These are phyloP conservation scores for Termitomyces sp. DNA, from an alignment of 768 basidiomycete species.

Conservation along the genomic window DNA sequence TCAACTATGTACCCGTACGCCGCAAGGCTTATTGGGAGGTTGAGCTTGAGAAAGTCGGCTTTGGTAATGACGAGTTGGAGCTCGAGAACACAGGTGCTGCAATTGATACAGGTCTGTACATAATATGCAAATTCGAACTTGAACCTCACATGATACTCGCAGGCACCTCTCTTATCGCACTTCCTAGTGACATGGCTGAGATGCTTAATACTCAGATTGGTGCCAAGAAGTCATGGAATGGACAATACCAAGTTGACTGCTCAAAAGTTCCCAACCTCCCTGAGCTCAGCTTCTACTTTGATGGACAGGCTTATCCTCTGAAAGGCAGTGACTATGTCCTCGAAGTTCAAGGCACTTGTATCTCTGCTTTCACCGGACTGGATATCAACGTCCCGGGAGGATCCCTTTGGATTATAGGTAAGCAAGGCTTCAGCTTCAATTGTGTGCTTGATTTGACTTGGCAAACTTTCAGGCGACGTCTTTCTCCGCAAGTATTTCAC, in stretches of 20 bases:
- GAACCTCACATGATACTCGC: slow-evolving; percentile 44
- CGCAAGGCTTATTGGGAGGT: slow-evolving; percentile 99
- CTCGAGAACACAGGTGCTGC: slow-evolving; percentile 93
- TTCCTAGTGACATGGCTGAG: slow-evolving; percentile 94
- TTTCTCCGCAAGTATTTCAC: slow-evolving; percentile 92
- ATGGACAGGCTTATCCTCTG: slow-evolving; percentile 74
- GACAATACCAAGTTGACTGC: slow-evolving; percentile 92
- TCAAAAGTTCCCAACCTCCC: slow-evolving; percentile 80
- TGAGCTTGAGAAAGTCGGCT: slow-evolving; percentile 80
- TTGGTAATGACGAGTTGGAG: slow-evolving; percentile 86
- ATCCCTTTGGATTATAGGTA: slow-evolving; percentile 88
- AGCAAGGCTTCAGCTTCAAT: slow-evolving; percentile 17
- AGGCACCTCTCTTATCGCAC: slow-evolving; percentile 92
- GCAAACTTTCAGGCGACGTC: slow-evolving; percentile 57
- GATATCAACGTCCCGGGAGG: slow-evolving; percentile 83
- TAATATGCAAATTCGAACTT: neutral
- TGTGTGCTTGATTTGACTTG: slow-evolving; percentile 1
- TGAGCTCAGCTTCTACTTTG: slow-evolving; percentile 79
- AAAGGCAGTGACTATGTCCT: slow-evolving; percentile 87
- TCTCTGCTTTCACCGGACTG: slow-evolving; percentile 89
- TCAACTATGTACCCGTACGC: slow-evolving; percentile 86
- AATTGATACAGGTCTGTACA: slow-evolving; percentile 71
- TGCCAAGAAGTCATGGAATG: slow-evolving; percentile 92
- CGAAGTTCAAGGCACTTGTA: slow-evolving; percentile 87
- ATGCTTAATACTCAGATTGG: slow-evolving; percentile 97